Evolutionary conservation across 2,329 filamentous ascomycete genomes (phyloP).

Genomic region (Diaporthe eres): DNA sequence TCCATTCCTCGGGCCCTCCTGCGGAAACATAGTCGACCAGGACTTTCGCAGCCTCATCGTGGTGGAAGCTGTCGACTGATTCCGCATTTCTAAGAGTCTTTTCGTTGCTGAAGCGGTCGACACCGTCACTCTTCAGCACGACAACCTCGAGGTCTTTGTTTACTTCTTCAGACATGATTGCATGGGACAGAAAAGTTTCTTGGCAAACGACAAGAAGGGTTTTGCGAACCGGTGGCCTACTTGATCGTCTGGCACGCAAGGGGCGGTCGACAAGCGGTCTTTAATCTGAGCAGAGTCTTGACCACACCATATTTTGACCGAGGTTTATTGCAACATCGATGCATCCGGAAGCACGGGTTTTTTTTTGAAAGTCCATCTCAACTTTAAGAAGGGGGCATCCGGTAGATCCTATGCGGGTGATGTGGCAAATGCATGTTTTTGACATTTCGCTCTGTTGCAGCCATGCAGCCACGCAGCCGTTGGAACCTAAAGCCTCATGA

Average conservation of each 20-base stretch:
- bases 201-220: background rate
- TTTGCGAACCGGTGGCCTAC: background rate
- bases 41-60: slow-evolving; percentile 8
- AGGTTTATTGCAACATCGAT: background rate
- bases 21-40: slow-evolving; percentile 1
- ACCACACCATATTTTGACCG: background rate
- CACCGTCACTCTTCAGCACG: background rate
- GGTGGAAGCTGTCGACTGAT: slow-evolving; percentile 16
- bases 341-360: background rate
- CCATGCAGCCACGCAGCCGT: background rate
- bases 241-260: background rate
- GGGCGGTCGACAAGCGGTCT: background rate
- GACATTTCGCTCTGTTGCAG: background rate
- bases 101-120: background rate
- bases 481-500: slow-evolving; percentile 8
- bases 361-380: background rate
- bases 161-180: background rate
- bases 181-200: background rate
- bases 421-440: slow-evolving; percentile 5
- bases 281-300: background rate
- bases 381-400: background rate
- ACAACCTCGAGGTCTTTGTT: background rate
- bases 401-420: slow-evolving; percentile 23
- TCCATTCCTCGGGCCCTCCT: slow-evolving; percentile 2
- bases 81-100: background rate